Evolutionary conservation across 2,329 filamentous ascomycete species (phyloP), one percentile per base, ranked within the genome.

Genomic region (Fusarium neocosmosporiellum): DNA sequence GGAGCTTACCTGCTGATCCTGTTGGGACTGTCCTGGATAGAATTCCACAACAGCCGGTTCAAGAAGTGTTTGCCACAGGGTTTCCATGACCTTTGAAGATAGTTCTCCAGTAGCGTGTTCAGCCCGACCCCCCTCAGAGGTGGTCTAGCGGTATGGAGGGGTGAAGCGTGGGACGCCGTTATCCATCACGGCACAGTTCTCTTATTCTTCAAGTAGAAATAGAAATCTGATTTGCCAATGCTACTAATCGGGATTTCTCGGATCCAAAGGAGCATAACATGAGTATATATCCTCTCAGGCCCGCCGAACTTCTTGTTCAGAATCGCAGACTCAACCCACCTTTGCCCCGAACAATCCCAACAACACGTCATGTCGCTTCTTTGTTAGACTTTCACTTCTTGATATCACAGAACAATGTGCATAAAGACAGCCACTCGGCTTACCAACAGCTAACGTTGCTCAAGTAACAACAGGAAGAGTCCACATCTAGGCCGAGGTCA

Each of bases 21-120:
- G 31, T 1, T 14, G 24, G 36, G 54, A n/a, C 39, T 24, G 36
- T 11, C 24, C 34, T 10, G 63, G 54, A 2, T 48, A 24, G 24
- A 66, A 63, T n/a, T 65, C 58, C 11, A 63, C 37, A 14, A 63
- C 60, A 7, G 7, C 18, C 9, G 66, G 66, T 3, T 24, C 33
- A 22, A 31, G 18, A 5, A 63, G 36, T n/a, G 31, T 31, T 31
- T 66, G n/a, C 59, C 48, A 59, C 11, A 24, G 11, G 18, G 2
- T 20, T n/a, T 8, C 18, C 27, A 7, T 31, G 7, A 2, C 6
- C 7, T 20, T n/a, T 20, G 7, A 3, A 50, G 46, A 31, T 50
- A 50, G 27, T 13, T 20, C 11, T 20, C 27, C 7, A 31, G 46
- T 20, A 13, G 27, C 11, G 1, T 5, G 4, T 13, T 31, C 46